These are phyloP conservation scores for Epichloe typhina DNA, from an alignment of 2,329 filamentous ascomycete species.

Conservation along the genomic window DNA sequence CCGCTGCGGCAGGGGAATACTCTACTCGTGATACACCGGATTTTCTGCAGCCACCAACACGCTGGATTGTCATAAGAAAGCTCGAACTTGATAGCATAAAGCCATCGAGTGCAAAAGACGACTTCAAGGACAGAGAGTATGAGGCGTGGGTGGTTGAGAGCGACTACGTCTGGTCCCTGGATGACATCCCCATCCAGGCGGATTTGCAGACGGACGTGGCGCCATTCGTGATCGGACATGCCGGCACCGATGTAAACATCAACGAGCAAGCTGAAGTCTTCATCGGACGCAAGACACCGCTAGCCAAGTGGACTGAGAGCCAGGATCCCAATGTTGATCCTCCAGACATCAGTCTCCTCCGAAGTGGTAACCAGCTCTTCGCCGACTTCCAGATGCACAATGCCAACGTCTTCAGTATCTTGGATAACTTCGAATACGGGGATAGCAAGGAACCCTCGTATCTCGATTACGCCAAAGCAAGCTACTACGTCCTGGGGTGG, in stretches of 20 bases:
- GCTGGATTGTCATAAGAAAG: too few relatives aligned
- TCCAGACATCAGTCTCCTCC: slow-evolving; percentile 7
- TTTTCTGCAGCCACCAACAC: too few relatives aligned
- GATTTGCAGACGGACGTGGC: slow-evolving; percentile 28
- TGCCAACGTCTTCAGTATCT: slow-evolving; percentile 26
- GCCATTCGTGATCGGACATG: slow-evolving; percentile 20
- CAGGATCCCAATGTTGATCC: neutral
- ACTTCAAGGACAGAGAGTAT: too few relatives aligned
- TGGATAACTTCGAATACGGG: slow-evolving; percentile 25
- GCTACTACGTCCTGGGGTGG: slow-evolving; percentile 29
- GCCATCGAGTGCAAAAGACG: too few relatives aligned
- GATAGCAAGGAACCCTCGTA: slow-evolving; percentile 1
- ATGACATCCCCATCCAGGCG: slow-evolving; percentile 14
- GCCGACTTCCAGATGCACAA: slow-evolving; percentile 28
- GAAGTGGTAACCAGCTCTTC: slow-evolving; percentile 23
- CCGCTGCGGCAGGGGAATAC: too few relatives aligned
- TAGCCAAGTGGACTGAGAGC: slow-evolving; percentile 3
- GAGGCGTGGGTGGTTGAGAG: slow-evolving; percentile 27
- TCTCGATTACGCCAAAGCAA: slow-evolving; percentile 16
- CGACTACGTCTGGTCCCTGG: slow-evolving; percentile 19
- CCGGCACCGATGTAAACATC: slow-evolving; percentile 10
- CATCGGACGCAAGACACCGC: slow-evolving; percentile 20
- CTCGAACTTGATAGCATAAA: too few relatives aligned
- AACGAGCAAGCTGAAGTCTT: slow-evolving; percentile 28
- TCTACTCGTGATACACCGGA: too few relatives aligned